Percentiles rank a stretch among this genome's conserved stretches.
phyloP scores from a whole-genome alignment of 306 rosid species.

The Cajanus cajan region DNA sequence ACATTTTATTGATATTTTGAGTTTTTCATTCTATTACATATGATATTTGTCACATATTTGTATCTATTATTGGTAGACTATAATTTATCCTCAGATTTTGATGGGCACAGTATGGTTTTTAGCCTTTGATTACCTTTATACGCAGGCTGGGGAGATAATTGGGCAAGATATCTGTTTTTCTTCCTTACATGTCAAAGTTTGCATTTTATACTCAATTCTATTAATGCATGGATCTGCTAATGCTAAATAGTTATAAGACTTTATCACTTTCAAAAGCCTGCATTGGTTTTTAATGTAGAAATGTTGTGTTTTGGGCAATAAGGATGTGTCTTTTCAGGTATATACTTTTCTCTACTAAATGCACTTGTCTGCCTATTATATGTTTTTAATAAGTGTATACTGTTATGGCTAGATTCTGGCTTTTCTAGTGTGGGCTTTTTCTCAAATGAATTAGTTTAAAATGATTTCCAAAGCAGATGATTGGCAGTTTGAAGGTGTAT shows the following conservation, averaged over 20 bases:
- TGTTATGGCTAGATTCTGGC: conserved; percentile 19
- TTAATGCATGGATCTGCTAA: conserved; percentile 20
- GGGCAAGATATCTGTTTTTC: background rate
- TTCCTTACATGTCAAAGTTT: background rate
- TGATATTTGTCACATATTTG: background rate
- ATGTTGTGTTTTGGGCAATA: conserved; percentile 2
- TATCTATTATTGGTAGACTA: background rate
- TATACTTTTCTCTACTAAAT: conserved; percentile 13
- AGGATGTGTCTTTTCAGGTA: conserved; percentile 12
- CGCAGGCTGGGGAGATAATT: background rate
- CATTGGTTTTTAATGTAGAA: conserved; percentile 2
- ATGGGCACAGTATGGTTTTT: background rate
- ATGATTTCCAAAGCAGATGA: background rate
- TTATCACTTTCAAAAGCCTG: conserved; percentile 12
- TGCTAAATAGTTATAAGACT: conserved; percentile 1
- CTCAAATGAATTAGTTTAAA: background rate
- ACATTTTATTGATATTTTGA: background rate
- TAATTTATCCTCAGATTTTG: background rate
- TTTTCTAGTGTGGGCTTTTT: background rate
- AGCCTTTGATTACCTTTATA: background rate
- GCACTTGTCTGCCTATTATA: background rate
- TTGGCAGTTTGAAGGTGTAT: conserved; percentile 4
- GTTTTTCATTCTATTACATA: background rate
- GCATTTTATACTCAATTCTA: background rate
- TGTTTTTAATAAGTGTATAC: background rate